Evolutionary conservation across 2,329 filamentous ascomycete genomes (phyloP), one percentile per base, ranked within the genome.

Genomic region (Reticulascus tulasneorum): DNA sequence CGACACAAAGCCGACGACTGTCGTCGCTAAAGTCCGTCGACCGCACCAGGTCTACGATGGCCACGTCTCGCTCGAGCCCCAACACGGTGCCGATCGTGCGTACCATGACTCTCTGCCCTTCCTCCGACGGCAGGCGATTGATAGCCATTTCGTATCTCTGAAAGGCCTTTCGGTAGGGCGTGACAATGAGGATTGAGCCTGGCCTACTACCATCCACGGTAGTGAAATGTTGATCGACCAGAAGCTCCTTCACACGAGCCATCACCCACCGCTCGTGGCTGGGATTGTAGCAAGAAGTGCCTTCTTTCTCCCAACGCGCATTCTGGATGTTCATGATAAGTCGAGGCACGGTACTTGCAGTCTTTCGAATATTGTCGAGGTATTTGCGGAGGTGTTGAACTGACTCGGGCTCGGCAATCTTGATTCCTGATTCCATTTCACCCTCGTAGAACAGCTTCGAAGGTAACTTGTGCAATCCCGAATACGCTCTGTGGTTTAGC

Each of bases 21-120:
- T 70, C 59, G 13, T 69, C 59, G 49, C 69, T 61, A 35, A 69
- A 69, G 2, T 49, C 50, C 0, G 47, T 47, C 0, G 60, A 59
- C n/a, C 62, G 53, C 3, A 71, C 67, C 43, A 71, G 54, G 49
- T 72, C 68, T 0, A 71, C 52, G 20, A 69, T 61, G 0, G 71
- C 64, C 5, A 69, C 52, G 28, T 72, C 68, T 0, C 67, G 65
- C 37, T 72, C 63, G 15, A 67, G 64, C 0, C 68, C 68, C 22
- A 71, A 67, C 0, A 63, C 60, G 6, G 58, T 66, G 33, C 69
- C 67, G 1, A 69, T 57, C 0, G 67, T 71, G 12, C 67, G 44
- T 16, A 9, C 28, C 28, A 9, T 18, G n/a, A 29, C 16, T 12
- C 13, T 29, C 11, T 10, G 21, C 16, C 9, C 12, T 5, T 3